Conservation (phyloP, 108 stramenopile species). For the Tribonema minus region DNA sequence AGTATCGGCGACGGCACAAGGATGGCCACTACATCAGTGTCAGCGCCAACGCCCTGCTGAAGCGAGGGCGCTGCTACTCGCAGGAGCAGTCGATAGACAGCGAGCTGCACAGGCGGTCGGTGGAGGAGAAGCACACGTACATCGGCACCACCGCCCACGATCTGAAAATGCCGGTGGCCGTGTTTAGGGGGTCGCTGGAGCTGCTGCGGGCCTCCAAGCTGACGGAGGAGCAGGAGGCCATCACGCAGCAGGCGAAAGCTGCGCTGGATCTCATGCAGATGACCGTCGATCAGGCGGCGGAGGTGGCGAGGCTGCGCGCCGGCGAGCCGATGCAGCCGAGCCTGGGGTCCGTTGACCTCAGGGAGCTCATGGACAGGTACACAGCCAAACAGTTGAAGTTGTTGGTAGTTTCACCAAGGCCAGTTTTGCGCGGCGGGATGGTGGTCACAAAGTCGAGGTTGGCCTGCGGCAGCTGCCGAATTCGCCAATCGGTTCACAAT, state of each 20-base stretch:
- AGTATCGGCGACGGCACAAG: neutral
- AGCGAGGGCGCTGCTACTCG: neutral
- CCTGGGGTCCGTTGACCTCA: neutral
- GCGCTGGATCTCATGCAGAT: neutral
- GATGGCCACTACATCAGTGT: neutral
- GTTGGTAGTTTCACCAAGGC: too few species aligned
- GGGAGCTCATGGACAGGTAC: neutral
- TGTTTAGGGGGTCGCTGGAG: slow-evolving; percentile 63
- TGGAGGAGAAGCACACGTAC: slow-evolving; percentile 58
- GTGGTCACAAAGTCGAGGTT: too few species aligned
- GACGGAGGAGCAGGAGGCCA: neutral
- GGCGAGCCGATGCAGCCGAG: neutral
- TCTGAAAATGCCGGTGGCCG: slow-evolving; percentile 67
- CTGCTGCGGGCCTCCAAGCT: slow-evolving; percentile 49
- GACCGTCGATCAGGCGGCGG: neutral
- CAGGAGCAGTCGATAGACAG: neutral
- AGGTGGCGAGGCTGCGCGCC: neutral
- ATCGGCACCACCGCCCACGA: slow-evolving; percentile 74
- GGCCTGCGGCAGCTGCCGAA: too few species aligned
- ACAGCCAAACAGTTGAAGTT: too few species aligned
- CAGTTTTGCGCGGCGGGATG: too few species aligned
- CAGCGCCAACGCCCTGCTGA: neutral
- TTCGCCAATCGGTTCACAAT: too few species aligned
- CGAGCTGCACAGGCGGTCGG: neutral
- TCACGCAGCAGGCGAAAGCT: neutral